Evolutionary conservation across 176 grass and related monocot species (phyloP).

Genomic region (bread wheat (Triticum aestivum)): DNA sequence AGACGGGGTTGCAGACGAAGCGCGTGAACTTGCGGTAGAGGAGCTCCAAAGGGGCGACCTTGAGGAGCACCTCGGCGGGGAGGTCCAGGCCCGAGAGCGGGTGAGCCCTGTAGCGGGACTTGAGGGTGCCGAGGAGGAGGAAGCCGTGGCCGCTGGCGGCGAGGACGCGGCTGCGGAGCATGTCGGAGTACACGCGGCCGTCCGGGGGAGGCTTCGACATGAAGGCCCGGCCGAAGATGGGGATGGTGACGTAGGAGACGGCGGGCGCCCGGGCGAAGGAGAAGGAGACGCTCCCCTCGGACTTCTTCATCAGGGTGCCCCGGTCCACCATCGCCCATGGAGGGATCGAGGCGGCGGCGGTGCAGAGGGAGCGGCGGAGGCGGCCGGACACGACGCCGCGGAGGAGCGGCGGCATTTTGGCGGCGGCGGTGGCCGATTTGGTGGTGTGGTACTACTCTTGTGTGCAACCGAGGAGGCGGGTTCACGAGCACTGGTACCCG

Average conservation of each 20-base stretch:
- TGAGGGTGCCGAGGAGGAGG: background rate
- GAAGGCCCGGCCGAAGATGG: background rate
- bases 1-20: slow-evolving; percentile 17
- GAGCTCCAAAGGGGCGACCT: background rate
- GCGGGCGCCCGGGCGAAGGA: background rate
- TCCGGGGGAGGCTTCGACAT: background rate
- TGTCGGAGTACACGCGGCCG: background rate
- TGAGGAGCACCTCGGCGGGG: background rate
- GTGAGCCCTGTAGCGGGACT: background rate
- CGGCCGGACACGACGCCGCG: background rate
- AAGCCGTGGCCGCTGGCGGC: background rate
- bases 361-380: background rate
- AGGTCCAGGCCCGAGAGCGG: background rate
- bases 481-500: no score
- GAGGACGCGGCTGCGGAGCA: background rate
- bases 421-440: background rate
- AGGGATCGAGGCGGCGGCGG: background rate
- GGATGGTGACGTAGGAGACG: slow-evolving; percentile 1
- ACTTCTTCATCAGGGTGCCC: background rate
- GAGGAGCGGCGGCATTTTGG: background rate
- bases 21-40: background rate
- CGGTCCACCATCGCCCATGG: slow-evolving; percentile 1
- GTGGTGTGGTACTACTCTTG: background rate
- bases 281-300: background rate
- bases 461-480: background rate